Evolutionary conservation across 352 stramenopile genomes (phyloP).

Genomic region (Saprolegnia parasitica): DNA sequence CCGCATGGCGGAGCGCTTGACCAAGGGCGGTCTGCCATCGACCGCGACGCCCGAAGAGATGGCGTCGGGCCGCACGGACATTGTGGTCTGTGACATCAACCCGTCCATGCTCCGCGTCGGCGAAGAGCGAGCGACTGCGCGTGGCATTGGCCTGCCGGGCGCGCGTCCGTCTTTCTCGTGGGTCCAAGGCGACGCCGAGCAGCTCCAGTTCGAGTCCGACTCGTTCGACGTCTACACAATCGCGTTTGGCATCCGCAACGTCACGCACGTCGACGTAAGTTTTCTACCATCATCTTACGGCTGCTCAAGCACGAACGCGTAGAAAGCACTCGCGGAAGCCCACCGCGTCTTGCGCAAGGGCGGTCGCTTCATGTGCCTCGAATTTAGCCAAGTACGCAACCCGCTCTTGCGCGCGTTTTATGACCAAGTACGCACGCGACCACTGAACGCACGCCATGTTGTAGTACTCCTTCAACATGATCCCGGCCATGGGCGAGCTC

Average conservation of each 20-base stretch:
- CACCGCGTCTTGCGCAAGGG: slow-evolving; percentile 94
- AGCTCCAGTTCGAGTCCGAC: slow-evolving; percentile 92
- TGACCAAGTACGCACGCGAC: slow-evolving; percentile 85
- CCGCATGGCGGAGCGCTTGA: slow-evolving; percentile 86
- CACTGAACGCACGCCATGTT: too few species aligned
- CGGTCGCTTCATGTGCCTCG: slow-evolving; percentile 97
- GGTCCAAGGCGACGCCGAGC: slow-evolving; percentile 95
- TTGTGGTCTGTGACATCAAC: slow-evolving; percentile 99
- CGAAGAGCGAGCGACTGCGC: slow-evolving; percentile 66
- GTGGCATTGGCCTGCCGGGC: slow-evolving; percentile 56
- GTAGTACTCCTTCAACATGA: slow-evolving; percentile 98
- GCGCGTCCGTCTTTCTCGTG: slow-evolving; percentile 73
- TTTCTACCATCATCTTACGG: neutral
- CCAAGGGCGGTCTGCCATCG: slow-evolving; percentile 26
- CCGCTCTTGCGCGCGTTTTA: slow-evolving; percentile 91
- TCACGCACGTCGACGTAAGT: slow-evolving; percentile 92
- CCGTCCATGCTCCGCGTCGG: slow-evolving; percentile 97
- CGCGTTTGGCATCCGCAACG: slow-evolving; percentile 98
- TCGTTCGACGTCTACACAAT: slow-evolving; percentile 99
- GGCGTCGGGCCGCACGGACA: slow-evolving; percentile 44
- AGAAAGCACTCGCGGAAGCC: slow-evolving; percentile 90
- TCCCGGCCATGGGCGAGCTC: slow-evolving; percentile 92
- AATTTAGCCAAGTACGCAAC: slow-evolving; percentile 96
- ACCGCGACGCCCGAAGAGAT: slow-evolving; percentile 32
- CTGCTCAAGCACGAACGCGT: slow-evolving; percentile 19